Base-by-base conservation (phyloP, 2,329 filamentous ascomycete species). In the Cryphonectria carpinicola region DNA sequence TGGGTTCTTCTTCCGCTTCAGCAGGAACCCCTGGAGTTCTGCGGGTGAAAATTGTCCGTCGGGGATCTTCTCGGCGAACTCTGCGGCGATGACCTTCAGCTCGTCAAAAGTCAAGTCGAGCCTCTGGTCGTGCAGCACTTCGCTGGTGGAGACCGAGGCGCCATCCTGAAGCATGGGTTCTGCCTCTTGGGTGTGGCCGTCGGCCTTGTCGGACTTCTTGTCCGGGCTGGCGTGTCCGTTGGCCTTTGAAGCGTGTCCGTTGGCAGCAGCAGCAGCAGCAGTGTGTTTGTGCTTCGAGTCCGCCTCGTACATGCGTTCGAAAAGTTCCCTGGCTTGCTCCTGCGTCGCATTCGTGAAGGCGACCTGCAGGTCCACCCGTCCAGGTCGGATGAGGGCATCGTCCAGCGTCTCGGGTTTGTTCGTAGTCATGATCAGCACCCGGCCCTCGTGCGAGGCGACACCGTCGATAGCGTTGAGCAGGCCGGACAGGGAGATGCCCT, bases 401-500 rank as follows among this genome's bases (percentile, higher is more conserved):
- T 95, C 92, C 0, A 95, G 86, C 19, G 87, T 85, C 75, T 95
- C 90, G 3, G 91, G 90, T 71, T 89, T 87, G 80, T 95, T 96
- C 43, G 92, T 94, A 0, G 93, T 95, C 91, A 95, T 94, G 81
- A 95, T 90, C 25, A 95, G 86, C 17, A 95, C 88, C 62, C 92
- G 88, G 37, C 92, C 93, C 81, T 95, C 93, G 75, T 93, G 92
- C 3, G 90, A 92, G 1, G 91, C 92, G 1, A 94, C 92, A 68
- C 93, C 92, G 76, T 97, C 93, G 71, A 97, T 93, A 70, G 92
- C 91, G 79, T 97, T 97, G 66, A 97, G 86, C 1, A 97, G 85
- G 0, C 93, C 93, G 0, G 92, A 93, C 2, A 96, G 85, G 0
- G 92, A 93, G 74, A 95, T 93, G n/a, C 86, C 80, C 71, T 81